phyloP scores from a whole-genome alignment of 139 green algal genomes.

The Chlorella sp. region DNA sequence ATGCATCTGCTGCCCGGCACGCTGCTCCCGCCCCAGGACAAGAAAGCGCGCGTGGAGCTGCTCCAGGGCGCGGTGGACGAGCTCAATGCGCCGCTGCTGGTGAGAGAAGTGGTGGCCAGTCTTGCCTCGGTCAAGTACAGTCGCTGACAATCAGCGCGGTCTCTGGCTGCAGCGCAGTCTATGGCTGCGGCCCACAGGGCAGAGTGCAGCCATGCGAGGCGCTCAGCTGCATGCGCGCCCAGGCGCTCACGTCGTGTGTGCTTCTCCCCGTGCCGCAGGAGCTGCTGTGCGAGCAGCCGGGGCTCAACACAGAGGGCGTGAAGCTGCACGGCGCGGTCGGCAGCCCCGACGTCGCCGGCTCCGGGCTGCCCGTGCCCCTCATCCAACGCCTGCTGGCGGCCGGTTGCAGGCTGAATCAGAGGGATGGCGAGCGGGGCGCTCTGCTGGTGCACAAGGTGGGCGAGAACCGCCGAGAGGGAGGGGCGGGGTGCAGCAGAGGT shows the following conservation, averaged over 20 bases:
- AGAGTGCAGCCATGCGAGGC: not conserved
- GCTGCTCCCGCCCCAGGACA: not conserved
- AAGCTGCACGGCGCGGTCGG: not conserved
- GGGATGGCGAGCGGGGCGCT: not conserved
- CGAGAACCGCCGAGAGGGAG: too few species aligned
- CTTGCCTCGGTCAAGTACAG: not conserved
- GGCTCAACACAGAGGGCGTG: not conserved
- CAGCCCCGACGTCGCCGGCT: too few species aligned
- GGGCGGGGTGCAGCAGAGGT: too few species aligned
- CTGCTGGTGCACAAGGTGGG: conserved; percentile 20
- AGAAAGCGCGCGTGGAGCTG: not conserved
- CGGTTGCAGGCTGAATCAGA: not conserved
- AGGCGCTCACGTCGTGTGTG: not conserved
- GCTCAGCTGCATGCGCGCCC: not conserved
- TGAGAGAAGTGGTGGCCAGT: not conserved
- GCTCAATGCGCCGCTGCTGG: not conserved
- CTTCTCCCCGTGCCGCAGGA: not conserved
- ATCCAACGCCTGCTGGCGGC: not conserved
- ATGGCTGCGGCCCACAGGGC: not conserved
- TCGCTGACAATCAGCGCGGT: not conserved
- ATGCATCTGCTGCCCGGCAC: not conserved
- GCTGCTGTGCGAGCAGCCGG: conserved; percentile 3
- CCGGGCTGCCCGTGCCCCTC: not conserved
- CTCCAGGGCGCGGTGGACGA: not conserved
- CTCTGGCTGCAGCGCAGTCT: not conserved